Base-by-base conservation (phyloP, 2,329 filamentous ascomycete species). In the Fusarium paranaense region DNA sequence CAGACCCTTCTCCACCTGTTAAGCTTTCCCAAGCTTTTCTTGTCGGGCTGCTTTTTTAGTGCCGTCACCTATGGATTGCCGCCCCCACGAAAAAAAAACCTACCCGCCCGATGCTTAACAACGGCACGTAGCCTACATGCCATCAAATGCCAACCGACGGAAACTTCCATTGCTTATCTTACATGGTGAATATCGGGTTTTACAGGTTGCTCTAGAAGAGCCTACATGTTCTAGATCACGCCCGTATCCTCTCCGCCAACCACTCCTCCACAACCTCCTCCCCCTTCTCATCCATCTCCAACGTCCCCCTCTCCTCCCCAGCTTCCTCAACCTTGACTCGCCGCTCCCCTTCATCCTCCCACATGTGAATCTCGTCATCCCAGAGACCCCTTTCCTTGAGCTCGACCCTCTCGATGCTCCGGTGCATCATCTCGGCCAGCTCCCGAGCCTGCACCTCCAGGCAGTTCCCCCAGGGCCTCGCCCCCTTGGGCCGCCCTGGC, bases 401-500 rank as follows among this genome's bases (percentile, higher is more conserved):
- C 78, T 90, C 87, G 4, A 84, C 45, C 74, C 82, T 84, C 32
- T 85, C 80, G 27, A 90, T 75, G 74, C 88, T 89, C 50, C 84
- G 82, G 38, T 84, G 82, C 86, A 90, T 89, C 67, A 87, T 75
- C 18, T 78, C 76, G 0, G 82, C 83, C n/a, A 90, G 78, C 76
- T 88, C 86, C 4, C 74, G 62, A 0, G 88, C 86, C 77, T 90
- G 88, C 2, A 78, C 72, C 42, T 80, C 77, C 65, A 89, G 87
- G 16, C 79, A 86, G 77, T 90, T 86, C 10, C 81, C 81, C 5
- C 67, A 70, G 22, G 67, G 78, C 5, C 72, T 75, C 64, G 54
- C 66, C 45, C 71, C 69, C 64, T 70, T 73, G 16, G 66, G 57
- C 8, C 74, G 69, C n/a, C 75, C 73, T 57, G 68, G 62, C 25